Conservation (phyloP, 257 asterid genomes). For the Eustoma russellianum region DNA sequence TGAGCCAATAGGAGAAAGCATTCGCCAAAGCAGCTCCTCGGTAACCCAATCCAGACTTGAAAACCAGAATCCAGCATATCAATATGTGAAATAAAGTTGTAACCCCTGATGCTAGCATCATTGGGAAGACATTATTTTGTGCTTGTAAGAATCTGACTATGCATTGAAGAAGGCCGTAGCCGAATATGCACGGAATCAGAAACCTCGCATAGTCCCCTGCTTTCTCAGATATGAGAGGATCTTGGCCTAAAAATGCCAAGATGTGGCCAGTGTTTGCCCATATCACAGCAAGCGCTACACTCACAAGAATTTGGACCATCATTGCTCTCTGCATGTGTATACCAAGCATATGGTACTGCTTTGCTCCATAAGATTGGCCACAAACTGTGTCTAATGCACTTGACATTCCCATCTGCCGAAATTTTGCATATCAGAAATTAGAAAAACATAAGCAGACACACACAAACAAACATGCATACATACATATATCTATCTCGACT, state of each 20-base stretch:
- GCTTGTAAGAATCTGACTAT: constrained; percentile 66
- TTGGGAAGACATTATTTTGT: constrained; percentile 67
- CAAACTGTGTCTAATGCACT: constrained; percentile 86
- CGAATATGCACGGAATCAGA: constrained; percentile 64
- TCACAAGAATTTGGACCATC: constrained; percentile 42
- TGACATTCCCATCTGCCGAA: constrained; percentile 62
- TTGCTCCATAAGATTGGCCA: constrained; percentile 79
- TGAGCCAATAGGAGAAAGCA: constrained; percentile 59
- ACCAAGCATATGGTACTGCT: constrained; percentile 74
- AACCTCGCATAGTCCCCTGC: constrained; percentile 63
- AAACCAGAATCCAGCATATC: constrained; percentile 60
- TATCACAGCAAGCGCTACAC: constrained; percentile 54
- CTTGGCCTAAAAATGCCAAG: constrained; percentile 58
- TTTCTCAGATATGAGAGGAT: constrained; percentile 49
- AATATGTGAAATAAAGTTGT: constrained; percentile 42
- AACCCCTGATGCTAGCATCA: constrained; percentile 67
- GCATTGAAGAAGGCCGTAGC: constrained; percentile 63
- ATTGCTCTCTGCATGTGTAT: constrained; percentile 79
- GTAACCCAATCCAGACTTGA: constrained; percentile 52
- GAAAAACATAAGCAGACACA: too few relatives aligned
- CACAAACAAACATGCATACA: too few relatives aligned
- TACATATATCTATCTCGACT: too few relatives aligned
- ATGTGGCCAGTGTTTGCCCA: constrained; percentile 69
- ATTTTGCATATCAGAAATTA: too few relatives aligned
- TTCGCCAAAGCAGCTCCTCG: constrained; percentile 70